Conservation (phyloP, 31 red algal genomes). For the Bonnemaisonia californica region DNA sequence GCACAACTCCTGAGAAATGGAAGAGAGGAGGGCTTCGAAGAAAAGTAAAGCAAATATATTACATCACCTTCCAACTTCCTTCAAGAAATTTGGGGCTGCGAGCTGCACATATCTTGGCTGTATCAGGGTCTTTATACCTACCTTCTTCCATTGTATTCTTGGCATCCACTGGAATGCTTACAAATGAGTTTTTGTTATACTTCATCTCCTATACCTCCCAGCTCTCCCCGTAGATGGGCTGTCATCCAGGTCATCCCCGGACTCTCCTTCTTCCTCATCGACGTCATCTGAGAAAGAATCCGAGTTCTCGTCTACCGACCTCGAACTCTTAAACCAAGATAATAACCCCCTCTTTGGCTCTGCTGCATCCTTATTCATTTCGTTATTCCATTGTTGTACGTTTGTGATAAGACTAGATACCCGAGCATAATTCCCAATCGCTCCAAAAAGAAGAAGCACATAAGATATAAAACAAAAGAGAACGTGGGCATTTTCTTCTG, state of each 20-base stretch:
- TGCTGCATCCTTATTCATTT: neutral
- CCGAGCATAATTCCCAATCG: neutral
- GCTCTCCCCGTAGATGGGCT: neutral
- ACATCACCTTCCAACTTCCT: too few species aligned
- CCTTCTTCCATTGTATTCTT: too few species aligned
- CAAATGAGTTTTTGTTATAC: too few species aligned
- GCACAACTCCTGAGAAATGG: too few species aligned
- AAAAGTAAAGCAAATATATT: too few species aligned
- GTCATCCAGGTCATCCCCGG: neutral
- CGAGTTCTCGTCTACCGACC: neutral
- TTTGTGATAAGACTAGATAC: neutral
- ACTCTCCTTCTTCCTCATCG: slow-evolving; percentile 1
- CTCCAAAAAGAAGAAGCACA: neutral
- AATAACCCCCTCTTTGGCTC: neutral
- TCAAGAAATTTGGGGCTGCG: too few species aligned
- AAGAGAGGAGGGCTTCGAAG: too few species aligned
- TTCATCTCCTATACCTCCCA: neutral
- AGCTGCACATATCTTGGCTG: too few species aligned
- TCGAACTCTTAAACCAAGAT: slow-evolving; percentile 12
- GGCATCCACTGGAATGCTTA: too few species aligned
- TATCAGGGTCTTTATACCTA: too few species aligned
- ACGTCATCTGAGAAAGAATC: slow-evolving; percentile 6
- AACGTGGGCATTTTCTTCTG: neutral
- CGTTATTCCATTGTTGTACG: neutral
- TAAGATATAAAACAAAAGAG: neutral